These are phyloP conservation scores for Sarocladium kiliense DNA, from an alignment of 2,329 filamentous ascomycete genomes.

Conservation along the genomic window DNA sequence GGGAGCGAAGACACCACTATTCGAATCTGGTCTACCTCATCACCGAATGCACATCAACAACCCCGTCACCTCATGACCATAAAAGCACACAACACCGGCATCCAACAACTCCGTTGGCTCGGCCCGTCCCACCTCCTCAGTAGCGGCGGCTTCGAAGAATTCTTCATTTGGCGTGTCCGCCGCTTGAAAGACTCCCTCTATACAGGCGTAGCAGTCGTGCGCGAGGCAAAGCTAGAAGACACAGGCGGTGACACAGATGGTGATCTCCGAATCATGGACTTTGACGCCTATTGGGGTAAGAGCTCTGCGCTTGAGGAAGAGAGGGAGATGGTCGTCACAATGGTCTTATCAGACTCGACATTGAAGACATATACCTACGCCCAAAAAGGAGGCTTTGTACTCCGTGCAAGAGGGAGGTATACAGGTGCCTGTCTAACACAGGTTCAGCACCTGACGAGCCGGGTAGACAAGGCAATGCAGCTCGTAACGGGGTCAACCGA, in stretches of 20 bases:
- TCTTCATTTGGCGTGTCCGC: conserved; percentile 74
- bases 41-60: too few relatives aligned
- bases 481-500: conserved; percentile 75
- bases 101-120: conserved; percentile 76
- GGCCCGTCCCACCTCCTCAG: conserved; percentile 71
- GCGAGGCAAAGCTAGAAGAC: conserved; percentile 50
- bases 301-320: conserved; percentile 15
- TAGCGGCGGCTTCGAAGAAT: conserved; percentile 82
- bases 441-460: conserved; percentile 35
- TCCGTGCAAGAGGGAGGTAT: conserved; percentile 53
- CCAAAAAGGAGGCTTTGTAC: conserved; percentile 33
- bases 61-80: conserved; percentile 55
- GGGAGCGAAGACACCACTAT: conserved; percentile 71
- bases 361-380: conserved; percentile 57
- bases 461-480: conserved; percentile 21
- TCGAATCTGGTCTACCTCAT: conserved; percentile 55
- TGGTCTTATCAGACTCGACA: conserved; percentile 81
- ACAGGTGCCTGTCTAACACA: conserved; percentile 75
- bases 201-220: conserved; percentile 47
- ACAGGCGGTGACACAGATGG: conserved; percentile 35
- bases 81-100: conserved; percentile 74
- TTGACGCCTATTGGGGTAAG: conserved; percentile 48
- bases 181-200: conserved; percentile 43
- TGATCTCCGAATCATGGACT: conserved; percentile 78
- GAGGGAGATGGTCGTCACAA: conserved; percentile 51